Evolutionary conservation across 768 basidiomycete species (phyloP).

Genomic region (Russula sp.): DNA sequence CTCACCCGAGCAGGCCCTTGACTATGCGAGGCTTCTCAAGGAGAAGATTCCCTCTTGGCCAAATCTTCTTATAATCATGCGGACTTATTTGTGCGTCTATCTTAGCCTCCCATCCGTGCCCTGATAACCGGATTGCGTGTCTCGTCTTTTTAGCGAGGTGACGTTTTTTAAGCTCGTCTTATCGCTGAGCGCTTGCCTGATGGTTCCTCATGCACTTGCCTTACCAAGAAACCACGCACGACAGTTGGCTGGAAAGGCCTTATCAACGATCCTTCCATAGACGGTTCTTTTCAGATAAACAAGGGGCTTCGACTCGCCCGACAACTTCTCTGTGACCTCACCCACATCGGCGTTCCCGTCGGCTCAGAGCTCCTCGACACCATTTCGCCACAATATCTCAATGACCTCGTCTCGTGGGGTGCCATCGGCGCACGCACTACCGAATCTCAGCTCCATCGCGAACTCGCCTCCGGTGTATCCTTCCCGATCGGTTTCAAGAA

Average conservation of each 20-base stretch:
- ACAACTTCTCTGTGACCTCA: constrained; percentile 86
- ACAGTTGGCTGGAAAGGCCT: constrained; percentile 98
- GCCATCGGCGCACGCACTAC: constrained; percentile 97
- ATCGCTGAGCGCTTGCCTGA: not conserved
- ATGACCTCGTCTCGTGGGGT: constrained; percentile 84
- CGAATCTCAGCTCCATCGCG: constrained; percentile 94
- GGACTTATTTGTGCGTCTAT: constrained; percentile 86
- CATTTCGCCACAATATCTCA: constrained; percentile 75
- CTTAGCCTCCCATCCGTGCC: constrained; percentile 9
- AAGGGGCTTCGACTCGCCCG: constrained; percentile 87
- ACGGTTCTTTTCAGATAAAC: constrained; percentile 94
- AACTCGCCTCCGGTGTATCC: constrained; percentile 90
- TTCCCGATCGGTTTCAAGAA: constrained; percentile 99
- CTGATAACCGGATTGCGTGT: constrained; percentile 30
- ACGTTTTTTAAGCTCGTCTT: constrained; percentile 1
- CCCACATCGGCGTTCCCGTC: constrained; percentile 82
- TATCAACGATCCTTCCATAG: constrained; percentile 92
- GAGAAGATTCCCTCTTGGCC: constrained; percentile 56
- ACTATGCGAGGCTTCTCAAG: constrained; percentile 70
- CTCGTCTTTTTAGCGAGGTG: constrained; percentile 34
- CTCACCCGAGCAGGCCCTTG: constrained; percentile 74
- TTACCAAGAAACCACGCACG: constrained; percentile 80
- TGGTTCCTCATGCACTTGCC: not conserved
- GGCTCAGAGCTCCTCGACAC: constrained; percentile 91
- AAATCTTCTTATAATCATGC: constrained; percentile 89